phyloP scores from a whole-genome alignment of 768 basidiomycete genomes.

The Leccinum pellstonianum region DNA sequence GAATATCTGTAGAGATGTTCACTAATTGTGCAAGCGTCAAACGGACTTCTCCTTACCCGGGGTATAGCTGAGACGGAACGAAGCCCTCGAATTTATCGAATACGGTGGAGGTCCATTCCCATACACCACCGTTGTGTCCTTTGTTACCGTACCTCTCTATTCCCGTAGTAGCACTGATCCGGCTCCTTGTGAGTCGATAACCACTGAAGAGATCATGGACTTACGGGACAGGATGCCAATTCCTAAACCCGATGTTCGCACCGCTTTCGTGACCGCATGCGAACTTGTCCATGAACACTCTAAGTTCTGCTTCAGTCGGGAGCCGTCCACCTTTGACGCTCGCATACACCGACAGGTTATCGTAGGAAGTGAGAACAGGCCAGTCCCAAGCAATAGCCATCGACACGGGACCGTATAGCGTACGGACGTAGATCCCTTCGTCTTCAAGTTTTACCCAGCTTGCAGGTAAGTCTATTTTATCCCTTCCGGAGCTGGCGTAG shows the following conservation, averaged over 20 bases:
- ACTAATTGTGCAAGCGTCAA: background rate
- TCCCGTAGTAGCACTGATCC: constrained; percentile 65
- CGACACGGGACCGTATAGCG: constrained; percentile 80
- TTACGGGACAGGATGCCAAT: constrained; percentile 93
- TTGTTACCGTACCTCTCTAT: constrained; percentile 46
- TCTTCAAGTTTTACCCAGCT: constrained; percentile 23
- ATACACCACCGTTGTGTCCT: constrained; percentile 92
- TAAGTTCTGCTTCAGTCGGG: constrained; percentile 87
- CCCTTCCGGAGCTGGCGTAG: constrained; percentile 46
- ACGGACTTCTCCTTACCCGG: constrained; percentile 54
- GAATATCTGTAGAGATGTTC: constrained; percentile 54
- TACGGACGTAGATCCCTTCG: constrained; percentile 58
- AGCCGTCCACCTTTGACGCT: constrained; percentile 87
- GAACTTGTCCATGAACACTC: constrained; percentile 74
- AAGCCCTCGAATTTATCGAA: constrained; percentile 76
- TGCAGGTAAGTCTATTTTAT: constrained; percentile 35
- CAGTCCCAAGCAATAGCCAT: constrained; percentile 78
- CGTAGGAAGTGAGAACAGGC: constrained; percentile 81
- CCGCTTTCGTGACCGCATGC: constrained; percentile 73
- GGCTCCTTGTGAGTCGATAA: constrained; percentile 1
- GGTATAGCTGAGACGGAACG: constrained; percentile 73
- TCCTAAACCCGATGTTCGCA: constrained; percentile 82
- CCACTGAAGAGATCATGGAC: constrained; percentile 29
- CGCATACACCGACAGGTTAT: constrained; percentile 78
- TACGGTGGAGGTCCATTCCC: constrained; percentile 94